Conservation (phyloP, 73 alveolate species). For the Blepharisma stoltei region DNA sequence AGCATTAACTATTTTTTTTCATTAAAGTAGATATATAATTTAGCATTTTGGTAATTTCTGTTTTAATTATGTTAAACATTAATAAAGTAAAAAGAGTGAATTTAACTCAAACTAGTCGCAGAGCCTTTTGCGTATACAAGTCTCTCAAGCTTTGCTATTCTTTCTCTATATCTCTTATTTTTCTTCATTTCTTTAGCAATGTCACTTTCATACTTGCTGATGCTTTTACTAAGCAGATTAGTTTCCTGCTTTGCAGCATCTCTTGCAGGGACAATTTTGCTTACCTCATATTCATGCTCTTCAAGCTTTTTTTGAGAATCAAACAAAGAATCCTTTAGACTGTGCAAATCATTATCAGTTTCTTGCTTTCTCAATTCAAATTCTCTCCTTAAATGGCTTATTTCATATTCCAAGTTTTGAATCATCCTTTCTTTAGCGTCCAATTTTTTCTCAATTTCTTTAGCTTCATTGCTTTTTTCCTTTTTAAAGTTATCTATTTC, state of each 20-base stretch:
- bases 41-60: too few relatives aligned
- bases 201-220: conserved; percentile 7
- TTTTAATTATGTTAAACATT: too few relatives aligned
- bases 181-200: conserved; percentile 21
- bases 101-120: too few relatives aligned
- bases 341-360: background rate
- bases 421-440: background rate
- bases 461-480: too few relatives aligned
- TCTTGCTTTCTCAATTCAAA: background rate
- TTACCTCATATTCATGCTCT: background rate
- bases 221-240: background rate
- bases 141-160: conserved; percentile 11
- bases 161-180: conserved; percentile 2
- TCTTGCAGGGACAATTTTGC: background rate
- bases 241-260: conserved; percentile 22
- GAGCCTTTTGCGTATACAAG: conserved; percentile 24
- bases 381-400: background rate
- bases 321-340: background rate
- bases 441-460: too few relatives aligned
- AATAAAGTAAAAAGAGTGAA: too few relatives aligned
- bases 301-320: conserved; percentile 20
- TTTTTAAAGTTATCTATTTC: too few relatives aligned
- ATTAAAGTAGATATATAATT: too few relatives aligned
- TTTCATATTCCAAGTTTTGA: background rate
- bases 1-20: too few relatives aligned